Base-by-base conservation (phyloP, 352 stramenopile species). In the Phytopythium kandeliae region DNA sequence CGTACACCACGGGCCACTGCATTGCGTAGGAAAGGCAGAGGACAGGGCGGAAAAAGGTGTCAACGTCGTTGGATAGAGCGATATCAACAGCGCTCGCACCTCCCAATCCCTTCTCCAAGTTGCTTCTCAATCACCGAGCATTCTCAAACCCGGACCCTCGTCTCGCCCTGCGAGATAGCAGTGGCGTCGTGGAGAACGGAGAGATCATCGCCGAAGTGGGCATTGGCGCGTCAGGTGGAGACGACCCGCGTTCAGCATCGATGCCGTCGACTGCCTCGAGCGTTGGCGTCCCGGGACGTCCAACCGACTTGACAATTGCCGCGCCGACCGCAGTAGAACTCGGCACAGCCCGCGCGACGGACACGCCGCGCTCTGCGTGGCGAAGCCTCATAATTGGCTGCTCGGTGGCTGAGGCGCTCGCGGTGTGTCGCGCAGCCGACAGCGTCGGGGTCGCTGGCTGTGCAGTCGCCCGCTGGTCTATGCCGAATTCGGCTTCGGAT, bases 111-210 rank as follows among this genome's bases (percentile, higher is more conserved):
- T n/a, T n/a, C n/a, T n/a, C n/a, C n/a, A n/a, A n/a, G n/a, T n/a
- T n/a, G n/a, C n/a, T n/a, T n/a, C n/a, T 35, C 31, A 16, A 35
- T 30, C 28, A 53, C 22, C 47, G 35, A 33, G 76, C 76, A 40
- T 90, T 88, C 43, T 86, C 69, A 37, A 73, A 85, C 3, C 72
- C 71, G 10, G 58, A 76, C 24, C 72, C 72, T 45, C 65, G 66
- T 28, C 68, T 63, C 28, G 67, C 60, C 11, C 71, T 67, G 12
- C 74, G 61, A 21, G 79, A 86, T 33, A 87, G 55, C 51, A 90
- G 63, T 5, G 71, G 72, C 12, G 79, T 85, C 21, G 71, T 74
- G 5, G 79, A 90, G 36, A 88, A 88, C 2, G 77, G 79, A 9
- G 74, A 89, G 36, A 89, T 86, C 9, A 72, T 19, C 33, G 16